Conservation (phyloP, 2,329 filamentous ascomycete genomes). For the Davidsoniella virescens region DNA sequence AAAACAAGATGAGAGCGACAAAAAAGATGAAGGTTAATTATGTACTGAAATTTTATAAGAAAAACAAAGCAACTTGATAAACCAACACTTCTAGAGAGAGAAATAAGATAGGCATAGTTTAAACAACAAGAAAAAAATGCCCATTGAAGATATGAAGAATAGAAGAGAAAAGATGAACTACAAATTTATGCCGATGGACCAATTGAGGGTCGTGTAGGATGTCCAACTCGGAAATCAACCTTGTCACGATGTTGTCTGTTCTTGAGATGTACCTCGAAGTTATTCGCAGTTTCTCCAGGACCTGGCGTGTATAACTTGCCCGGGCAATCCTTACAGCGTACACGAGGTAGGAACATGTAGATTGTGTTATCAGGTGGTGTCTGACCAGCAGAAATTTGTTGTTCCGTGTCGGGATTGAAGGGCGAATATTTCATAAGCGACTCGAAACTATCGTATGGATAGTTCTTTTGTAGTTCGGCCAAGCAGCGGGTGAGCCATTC, state of each 20-base stretch:
- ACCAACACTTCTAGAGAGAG: background rate
- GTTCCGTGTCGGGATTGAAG: constrained; percentile 55
- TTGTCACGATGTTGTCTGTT: constrained; percentile 66
- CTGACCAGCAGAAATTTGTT: constrained; percentile 39
- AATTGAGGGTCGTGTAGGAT: constrained; percentile 13
- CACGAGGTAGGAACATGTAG: constrained; percentile 74
- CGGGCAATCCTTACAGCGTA: constrained; percentile 81
- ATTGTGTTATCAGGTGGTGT: constrained; percentile 47
- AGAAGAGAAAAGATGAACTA: no score
- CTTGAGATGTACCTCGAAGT: constrained; percentile 84
- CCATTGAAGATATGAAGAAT: no score
- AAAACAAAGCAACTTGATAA: no score
- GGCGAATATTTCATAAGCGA: constrained; percentile 80
- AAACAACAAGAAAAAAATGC: background rate
- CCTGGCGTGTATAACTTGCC: constrained; percentile 89
- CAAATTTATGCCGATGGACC: no score
- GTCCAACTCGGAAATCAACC: constrained; percentile 29
- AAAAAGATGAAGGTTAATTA: background rate
- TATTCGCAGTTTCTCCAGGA: constrained; percentile 66
- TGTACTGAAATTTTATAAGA: background rate
- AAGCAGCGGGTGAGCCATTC: constrained; percentile 67
- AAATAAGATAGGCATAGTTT: background rate
- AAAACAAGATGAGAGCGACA: background rate
- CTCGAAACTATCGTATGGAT: constrained; percentile 74
- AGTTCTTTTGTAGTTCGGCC: constrained; percentile 49